These are phyloP conservation scores for Asterochloris erici DNA, from an alignment of 139 green algal genomes.

Conservation along the genomic window DNA sequence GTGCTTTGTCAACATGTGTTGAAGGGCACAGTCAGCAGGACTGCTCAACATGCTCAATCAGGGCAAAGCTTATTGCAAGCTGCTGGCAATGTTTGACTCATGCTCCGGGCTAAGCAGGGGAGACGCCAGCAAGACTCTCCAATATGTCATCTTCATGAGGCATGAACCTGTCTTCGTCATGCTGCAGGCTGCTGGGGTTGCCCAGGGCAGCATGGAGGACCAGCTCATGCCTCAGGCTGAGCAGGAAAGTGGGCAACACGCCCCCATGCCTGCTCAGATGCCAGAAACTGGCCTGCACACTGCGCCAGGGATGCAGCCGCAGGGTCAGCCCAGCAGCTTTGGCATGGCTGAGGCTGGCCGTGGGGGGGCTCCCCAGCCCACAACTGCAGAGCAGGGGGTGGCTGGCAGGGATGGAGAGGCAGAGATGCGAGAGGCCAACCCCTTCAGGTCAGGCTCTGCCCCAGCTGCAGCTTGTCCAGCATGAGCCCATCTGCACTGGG, in stretches of 20 bases:
- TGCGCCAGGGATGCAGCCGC: not conserved
- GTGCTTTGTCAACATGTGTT: too few relatives aligned
- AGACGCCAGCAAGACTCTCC: too few relatives aligned
- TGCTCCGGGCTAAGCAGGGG: too few relatives aligned
- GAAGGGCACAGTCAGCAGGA: too few relatives aligned
- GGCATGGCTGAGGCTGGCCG: slow-evolving; percentile 17
- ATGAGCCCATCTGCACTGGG: too few relatives aligned
- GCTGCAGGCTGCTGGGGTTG: not conserved
- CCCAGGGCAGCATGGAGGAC: slow-evolving; percentile 6
- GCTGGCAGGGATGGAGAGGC: not conserved
- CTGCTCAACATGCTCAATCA: not conserved
- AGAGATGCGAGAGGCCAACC: slow-evolving; percentile 55
- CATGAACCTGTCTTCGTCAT: not conserved
- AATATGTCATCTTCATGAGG: not conserved
- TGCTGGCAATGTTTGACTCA: too few relatives aligned
- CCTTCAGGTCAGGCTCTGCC: slow-evolving; percentile 24
- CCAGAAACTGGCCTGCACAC: slow-evolving; percentile 4
- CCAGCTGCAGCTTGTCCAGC: too few relatives aligned
- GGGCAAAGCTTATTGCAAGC: not conserved
- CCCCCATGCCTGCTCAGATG: not conserved
- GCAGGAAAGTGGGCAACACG: not conserved
- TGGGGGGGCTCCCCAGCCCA: slow-evolving; percentile 15
- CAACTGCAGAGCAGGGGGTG: not conserved
- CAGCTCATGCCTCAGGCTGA: not conserved
- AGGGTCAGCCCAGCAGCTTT: slow-evolving; percentile 29